Evolutionary conservation across 2,329 filamentous ascomycete species (phyloP), one percentile per base, ranked within the genome.

Genomic region (Scleromitrula shiraiana): DNA sequence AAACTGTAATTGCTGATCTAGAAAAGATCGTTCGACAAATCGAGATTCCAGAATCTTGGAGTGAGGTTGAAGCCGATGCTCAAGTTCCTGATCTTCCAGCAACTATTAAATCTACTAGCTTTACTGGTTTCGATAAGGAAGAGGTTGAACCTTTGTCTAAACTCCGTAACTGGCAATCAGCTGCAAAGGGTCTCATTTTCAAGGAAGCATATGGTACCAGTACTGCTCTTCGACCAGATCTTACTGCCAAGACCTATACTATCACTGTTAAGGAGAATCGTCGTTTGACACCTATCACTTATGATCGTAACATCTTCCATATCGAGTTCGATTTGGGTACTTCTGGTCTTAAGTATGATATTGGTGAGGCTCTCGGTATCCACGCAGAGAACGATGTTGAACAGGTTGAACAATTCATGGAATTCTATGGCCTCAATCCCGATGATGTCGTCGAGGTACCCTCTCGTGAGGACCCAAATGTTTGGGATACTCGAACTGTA

Each of bases 281-380:
- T 53, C 82, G 93, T 55, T 78, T 98, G 47, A 98, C 93, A 0
- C 93, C 93, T 3, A 62, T 69, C 20, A 85, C 82, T 26, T 98
- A 98, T 65, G 90, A 97, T 68, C 88, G 93, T 59, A 96, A 98
- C 76, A 97, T 98, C 68, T 98, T 98, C 83, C 93, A 98, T 72
- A 97, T 98, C 54, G 93, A 98, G 70, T 98, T 98, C 62, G 93
- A 97, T 64, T 80, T 98, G 20, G 91, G 91, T 52, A 70, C 83
- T 61, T 95, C 91, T 27, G 91, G 90, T 32, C 80, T 98, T 55
- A 95, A 80, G 35, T 98, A 98, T 71, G 88, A 95, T 65, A 97
- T 98, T 61, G 93, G 93, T 49, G 93, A 98, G 71, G 93, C 93
- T 39, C 82, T 98, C 15, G 93, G 93, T 56, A 90, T 98, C 54